These are phyloP conservation scores for Schizosaccharomyces lindneri DNA, from an alignment of 805 yeast genomes.

Conservation along the genomic window DNA sequence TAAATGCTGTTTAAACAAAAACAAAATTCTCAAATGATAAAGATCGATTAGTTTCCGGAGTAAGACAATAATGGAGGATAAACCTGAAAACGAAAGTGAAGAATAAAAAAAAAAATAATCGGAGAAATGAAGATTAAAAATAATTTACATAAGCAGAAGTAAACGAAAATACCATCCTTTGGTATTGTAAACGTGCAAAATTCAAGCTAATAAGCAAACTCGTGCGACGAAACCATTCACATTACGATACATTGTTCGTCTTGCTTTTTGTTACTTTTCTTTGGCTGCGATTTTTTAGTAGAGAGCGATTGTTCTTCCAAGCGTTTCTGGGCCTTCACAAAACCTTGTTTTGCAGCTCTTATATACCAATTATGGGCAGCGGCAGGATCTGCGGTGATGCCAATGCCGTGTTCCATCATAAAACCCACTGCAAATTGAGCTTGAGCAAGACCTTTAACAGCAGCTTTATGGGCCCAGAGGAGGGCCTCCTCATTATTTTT, in stretches of 20 bases:
- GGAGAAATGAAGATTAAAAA: too few relatives aligned
- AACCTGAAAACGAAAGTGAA: too few relatives aligned
- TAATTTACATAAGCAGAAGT: too few relatives aligned
- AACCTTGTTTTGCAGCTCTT: constrained; percentile 40
- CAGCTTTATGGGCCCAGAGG: constrained; percentile 48
- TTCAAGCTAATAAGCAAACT: too few relatives aligned
- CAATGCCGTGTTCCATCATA: constrained; percentile 46
- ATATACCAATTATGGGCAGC: constrained; percentile 31
- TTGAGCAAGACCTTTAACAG: constrained; percentile 39
- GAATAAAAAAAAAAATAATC: too few relatives aligned
- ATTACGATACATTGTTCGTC: not conserved
- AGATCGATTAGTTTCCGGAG: too few relatives aligned
- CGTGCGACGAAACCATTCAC: not conserved
- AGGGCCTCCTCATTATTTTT: constrained; percentile 46
- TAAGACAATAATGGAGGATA: too few relatives aligned
- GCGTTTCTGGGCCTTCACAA: constrained; percentile 26
- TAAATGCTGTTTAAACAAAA: too few relatives aligned
- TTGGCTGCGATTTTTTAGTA: not conserved
- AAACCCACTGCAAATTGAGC: constrained; percentile 53
- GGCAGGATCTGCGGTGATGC: constrained; percentile 24
- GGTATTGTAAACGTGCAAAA: too few relatives aligned
- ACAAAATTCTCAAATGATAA: too few relatives aligned
- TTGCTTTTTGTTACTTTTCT: not conserved
- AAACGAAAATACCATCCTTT: too few relatives aligned
- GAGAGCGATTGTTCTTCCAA: constrained; percentile 11